Percentiles rank a stretch among this genome's conserved stretches.
These are phyloP conservation scores for Pezicula neosporulosa DNA, from an alignment of 2,329 filamentous ascomycete species.

Conservation along the genomic window DNA sequence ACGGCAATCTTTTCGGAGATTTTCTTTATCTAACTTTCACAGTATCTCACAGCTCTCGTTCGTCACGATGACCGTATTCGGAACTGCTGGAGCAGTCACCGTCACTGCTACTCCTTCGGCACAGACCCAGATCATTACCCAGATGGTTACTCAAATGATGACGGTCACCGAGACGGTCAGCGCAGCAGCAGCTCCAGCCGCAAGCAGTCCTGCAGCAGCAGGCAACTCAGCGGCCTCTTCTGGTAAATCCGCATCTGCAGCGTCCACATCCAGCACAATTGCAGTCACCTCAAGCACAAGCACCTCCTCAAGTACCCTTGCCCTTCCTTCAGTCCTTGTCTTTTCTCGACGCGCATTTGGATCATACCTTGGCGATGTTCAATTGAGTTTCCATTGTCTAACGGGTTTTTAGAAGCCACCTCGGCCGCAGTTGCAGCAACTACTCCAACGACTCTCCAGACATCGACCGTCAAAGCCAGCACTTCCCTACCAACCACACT, in stretches of 20 bases:
- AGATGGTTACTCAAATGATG: conserved; percentile 12
- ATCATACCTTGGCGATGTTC: no score
- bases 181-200: conserved; percentile 2
- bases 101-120: conserved; percentile 35
- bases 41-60: conserved; percentile 29
- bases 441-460: conserved; percentile 1
- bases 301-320: neutral
- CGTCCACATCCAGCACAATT: neutral
- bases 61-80: conserved; percentile 33
- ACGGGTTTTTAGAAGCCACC: conserved; percentile 17
- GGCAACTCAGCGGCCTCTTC: conserved; percentile 2
- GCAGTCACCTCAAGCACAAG: neutral
- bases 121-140: neutral
- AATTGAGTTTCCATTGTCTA: conserved; percentile 17
- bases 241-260: conserved; percentile 2
- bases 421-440: conserved; percentile 11
- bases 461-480: neutral
- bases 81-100: conserved; percentile 28
- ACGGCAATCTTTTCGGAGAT: neutral
- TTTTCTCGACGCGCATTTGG: no score
- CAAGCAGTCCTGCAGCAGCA: conserved; percentile 2
- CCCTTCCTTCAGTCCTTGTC: no score
- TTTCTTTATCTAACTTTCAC: conserved; percentile 2
- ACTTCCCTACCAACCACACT: conserved; percentile 4
- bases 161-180: conserved; percentile 15